Base-by-base conservation (phyloP, 1,139 yeast genomes). In the Casaregolazyma lundiana region DNA sequence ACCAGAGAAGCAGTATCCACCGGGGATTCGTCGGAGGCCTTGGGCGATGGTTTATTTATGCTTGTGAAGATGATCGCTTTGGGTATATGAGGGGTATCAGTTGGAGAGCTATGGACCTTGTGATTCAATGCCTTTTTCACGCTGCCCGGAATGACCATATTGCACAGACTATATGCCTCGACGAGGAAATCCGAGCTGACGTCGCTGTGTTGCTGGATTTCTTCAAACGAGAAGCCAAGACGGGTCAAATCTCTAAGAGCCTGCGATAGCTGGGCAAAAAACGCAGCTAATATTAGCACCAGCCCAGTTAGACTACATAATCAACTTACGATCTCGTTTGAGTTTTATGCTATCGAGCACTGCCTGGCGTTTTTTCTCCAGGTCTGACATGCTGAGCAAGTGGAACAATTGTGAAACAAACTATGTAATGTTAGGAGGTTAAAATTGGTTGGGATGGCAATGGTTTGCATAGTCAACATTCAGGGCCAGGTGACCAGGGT, bases 141-240 rank as follows among this genome's bases (percentile, higher is more conserved):
- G 11, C 32, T 26, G 3, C 18, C 7, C 18, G 56, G 48, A 13
- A 46, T 45, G 8, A 50, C 47, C 20, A 53, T 29, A 21, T 48
- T 52, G 45, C 51, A 46, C 53, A 51, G 59, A 51, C 43, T 41
- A 40, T 45, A 56, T 3, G 55, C 43, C 11, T 49, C 50, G 2
- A 49, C 29, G 32, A 59, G 48, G 44, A 58, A 57, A 16, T 38
- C 37, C 7, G 53, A 47, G 30, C 53, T 49, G 7, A 48, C 54
- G 13, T 52, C 44, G 34, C 56, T 49, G 37, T 56, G 57, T 16
- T 44, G 41, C 18, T 52, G 49, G 16, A 64, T 64, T 34, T 63
- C 65, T n/a, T 52, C 52, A 44, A 60, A 58, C 15, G 56, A 49
- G 34, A 61, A 51, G 6, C 68, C 68, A 19, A 64, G 53, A 3